phyloP scores from a whole-genome alignment of 2,329 filamentous ascomycete species.

The Shiraia bambusicola region DNA sequence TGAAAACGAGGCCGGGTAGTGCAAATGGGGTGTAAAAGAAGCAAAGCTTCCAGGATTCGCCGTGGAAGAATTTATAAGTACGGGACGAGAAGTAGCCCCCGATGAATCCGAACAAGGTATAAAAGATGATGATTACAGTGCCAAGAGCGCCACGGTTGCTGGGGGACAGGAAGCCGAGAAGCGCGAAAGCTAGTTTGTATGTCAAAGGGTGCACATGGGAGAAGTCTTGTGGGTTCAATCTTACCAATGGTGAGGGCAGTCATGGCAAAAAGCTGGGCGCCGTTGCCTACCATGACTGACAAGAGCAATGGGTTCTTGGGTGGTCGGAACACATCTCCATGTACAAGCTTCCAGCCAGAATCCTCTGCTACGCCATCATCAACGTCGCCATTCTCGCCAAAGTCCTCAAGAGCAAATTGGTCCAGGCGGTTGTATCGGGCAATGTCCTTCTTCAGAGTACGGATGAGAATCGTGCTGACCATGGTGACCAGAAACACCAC shows the following conservation, averaged over 20 bases:
- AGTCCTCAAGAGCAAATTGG: slow-evolving; percentile 84
- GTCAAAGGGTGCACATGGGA: slow-evolving; percentile 11
- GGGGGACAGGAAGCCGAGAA: slow-evolving; percentile 91
- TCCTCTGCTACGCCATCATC: slow-evolving; percentile 97
- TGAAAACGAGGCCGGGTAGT: slow-evolving; percentile 83
- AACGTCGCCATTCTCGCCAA: slow-evolving; percentile 71
- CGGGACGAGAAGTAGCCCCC: slow-evolving; percentile 88
- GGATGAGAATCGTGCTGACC: slow-evolving; percentile 86
- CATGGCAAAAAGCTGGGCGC: slow-evolving; percentile 97
- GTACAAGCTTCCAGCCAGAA: slow-evolving; percentile 97
- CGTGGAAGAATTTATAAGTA: slow-evolving; percentile 91
- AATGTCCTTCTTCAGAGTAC: slow-evolving; percentile 91
- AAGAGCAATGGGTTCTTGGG: slow-evolving; percentile 81
- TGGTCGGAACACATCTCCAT: slow-evolving; percentile 93
- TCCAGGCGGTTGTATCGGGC: slow-evolving; percentile 94
- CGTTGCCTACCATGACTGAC: slow-evolving; percentile 86
- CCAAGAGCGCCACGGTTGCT: slow-evolving; percentile 93
- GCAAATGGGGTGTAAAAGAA: slow-evolving; percentile 84
- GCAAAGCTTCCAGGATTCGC: slow-evolving; percentile 92
- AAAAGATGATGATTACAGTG: slow-evolving; percentile 89
- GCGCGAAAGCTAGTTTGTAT: slow-evolving; percentile 65
- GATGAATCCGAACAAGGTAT: slow-evolving; percentile 88
- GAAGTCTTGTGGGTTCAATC: slow-evolving; percentile 12
- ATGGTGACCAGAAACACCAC: slow-evolving; percentile 89
- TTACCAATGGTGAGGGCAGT: slow-evolving; percentile 81